These are phyloP conservation scores for Metschnikowia koreensis DNA, from an alignment of 805 yeast genomes.

Conservation along the genomic window DNA sequence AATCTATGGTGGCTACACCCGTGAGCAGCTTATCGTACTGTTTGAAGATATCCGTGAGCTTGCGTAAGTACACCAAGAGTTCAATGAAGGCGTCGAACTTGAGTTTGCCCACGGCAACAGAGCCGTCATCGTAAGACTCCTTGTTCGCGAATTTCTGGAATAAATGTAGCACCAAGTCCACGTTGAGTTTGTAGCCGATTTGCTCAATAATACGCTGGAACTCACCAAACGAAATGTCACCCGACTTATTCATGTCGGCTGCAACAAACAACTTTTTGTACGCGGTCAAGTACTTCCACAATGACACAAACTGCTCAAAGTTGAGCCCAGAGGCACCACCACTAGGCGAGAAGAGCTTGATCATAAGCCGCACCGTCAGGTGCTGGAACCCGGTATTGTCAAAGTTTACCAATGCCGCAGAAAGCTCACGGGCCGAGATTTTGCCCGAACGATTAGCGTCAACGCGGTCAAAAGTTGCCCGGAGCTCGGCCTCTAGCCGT, in stretches of 20 bases:
- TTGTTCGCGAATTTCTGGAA: constrained; percentile 53
- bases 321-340: constrained; percentile 29
- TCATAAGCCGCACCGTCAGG: constrained; percentile 60
- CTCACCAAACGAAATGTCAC: constrained; percentile 64
- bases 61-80: constrained; percentile 69
- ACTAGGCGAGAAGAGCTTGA: constrained; percentile 52
- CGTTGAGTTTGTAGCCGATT: constrained; percentile 62
- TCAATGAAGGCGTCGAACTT: constrained; percentile 84
- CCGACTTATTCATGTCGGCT: constrained; percentile 58
- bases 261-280: constrained; percentile 63
- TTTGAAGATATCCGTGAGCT: constrained; percentile 75
- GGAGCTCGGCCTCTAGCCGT: constrained; percentile 46
- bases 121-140: constrained; percentile 25
- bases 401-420: constrained; percentile 57
- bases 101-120: constrained; percentile 40
- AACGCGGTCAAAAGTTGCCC: constrained; percentile 51
- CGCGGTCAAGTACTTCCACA: constrained; percentile 67
- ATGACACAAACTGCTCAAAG: constrained; percentile 61
- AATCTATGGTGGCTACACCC: constrained; percentile 66
- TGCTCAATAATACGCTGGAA: constrained; percentile 59
- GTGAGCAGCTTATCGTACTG: constrained; percentile 72
- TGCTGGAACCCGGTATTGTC: constrained; percentile 63
- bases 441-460: constrained; percentile 55
- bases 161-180: constrained; percentile 54
- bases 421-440: constrained; percentile 56